Base-by-base conservation (phyloP, 345 rosid genomes). In the Citrus reticulata region DNA sequence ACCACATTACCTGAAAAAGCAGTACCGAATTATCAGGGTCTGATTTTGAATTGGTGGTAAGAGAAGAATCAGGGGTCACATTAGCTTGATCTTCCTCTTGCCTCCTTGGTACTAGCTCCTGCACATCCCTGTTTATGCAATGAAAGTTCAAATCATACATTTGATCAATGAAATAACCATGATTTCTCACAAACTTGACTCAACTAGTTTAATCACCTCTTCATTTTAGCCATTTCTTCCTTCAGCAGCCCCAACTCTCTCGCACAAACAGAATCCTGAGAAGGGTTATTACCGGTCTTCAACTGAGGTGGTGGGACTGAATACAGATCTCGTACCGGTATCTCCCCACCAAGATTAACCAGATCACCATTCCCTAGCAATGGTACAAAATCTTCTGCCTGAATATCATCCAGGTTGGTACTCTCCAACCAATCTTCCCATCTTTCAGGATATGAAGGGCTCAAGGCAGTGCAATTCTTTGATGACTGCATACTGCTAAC, bases 341-440 rank as follows among this genome's bases (percentile, higher is more conserved):
- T 73, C 27, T 79, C 85, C 75, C 85, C 85, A 73, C 85, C 83
- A 55, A 75, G 77, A 82, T 87, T 86, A 51, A 80, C 83, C 27
- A 81, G 81, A 77, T 90, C 92, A 25, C 79, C 67, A 74, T 68
- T 83, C 73, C 80, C 93, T 61, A 91, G 69, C 93, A 92, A 87
- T 73, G 89, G 90, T 61, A 79, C 88, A 39, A 93, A 80, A 75
- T 83, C 94, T 62, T 85, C 92, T 68, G 85, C 93, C 25, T 79
- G 86, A 81, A 91, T 72, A 87, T 83, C 90, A 65, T 91, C 91
- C 84, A 95, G 78, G 84, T 84, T 89, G 80, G 89, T 75, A 84
- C 78, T 88, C 78, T 87, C 91, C 82, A 93, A 82, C 90, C 93
- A 91, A 82, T 92, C 92, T 84, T 90, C 95, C 99, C 97, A 95